Base-by-base conservation (phyloP, 2,329 filamentous ascomycete genomes). In the Dryadomyces sulphureus region DNA sequence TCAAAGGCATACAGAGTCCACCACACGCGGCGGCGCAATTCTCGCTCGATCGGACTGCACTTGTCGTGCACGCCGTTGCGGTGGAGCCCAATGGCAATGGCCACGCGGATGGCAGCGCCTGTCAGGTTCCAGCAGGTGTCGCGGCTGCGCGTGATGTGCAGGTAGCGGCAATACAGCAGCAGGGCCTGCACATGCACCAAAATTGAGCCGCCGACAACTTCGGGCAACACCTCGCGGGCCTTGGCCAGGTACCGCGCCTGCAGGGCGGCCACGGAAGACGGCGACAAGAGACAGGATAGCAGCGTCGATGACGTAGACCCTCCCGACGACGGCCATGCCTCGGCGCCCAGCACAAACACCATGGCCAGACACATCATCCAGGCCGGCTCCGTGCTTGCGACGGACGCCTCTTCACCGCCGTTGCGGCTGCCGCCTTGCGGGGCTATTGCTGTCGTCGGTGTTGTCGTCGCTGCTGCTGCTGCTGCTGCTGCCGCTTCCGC, bases 1-100 rank as follows among this genome's bases (percentile, higher is more conserved):
- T 60, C 59, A 45, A 55, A 60, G n/a, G 50, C 52, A 45, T 59
- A 59, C 34, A 60, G 32, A 6, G 59, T 60, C 57, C 58, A 60
- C 58, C 58, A 61, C 17, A 59, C 51, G 19, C 56, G 50, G 30
- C 58, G 57, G 9, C 57, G 54, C 17, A 58, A 52, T 40, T 57
- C 53, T n/a, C 54, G 52, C 32, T 57, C 52, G 2, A 55, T 40
- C 40, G 70, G 64, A 16, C 55, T 58, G 1, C 48, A 45, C 12
- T 32, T 45, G 21, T 34, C 27, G 30, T 48, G 44, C 16, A 35
- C 38, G 34, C 46, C 42, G 48, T 49, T 47, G 19, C 49, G 49
- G 46, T 54, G 52, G 41, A 54, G 48, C 12, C 52, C 52, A 14
- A 52, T 50, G 27, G 52, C 52, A 7, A 52, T 36, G 17, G 52